phyloP scores from a whole-genome alignment of 345 rosid species.

The Eucalyptus marginata region DNA sequence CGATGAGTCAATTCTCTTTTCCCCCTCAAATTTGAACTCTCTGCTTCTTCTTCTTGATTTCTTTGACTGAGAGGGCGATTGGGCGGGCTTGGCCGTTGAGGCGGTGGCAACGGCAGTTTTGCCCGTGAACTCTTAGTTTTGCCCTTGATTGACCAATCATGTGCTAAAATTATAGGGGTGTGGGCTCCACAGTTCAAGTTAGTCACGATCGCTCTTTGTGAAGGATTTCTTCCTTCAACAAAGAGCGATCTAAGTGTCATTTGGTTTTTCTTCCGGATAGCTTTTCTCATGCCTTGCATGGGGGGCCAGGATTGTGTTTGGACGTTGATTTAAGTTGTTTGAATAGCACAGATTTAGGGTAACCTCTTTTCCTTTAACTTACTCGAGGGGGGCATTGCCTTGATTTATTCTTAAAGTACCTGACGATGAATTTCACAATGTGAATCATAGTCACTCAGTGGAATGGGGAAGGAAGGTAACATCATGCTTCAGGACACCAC shows the following conservation, averaged over 20 bases:
- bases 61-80: no score
- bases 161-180: no score
- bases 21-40: no score
- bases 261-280: background rate
- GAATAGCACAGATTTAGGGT: background rate
- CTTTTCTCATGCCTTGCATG: background rate
- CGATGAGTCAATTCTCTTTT: no score
- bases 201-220: no score
- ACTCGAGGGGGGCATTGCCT: background rate
- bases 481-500: background rate
- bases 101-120: accelerated
- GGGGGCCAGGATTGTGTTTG: background rate
- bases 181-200: no score
- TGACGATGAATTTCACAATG: background rate
- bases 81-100: no score
- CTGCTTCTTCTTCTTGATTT: no score
- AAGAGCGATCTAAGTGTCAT: no score
- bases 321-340: background rate
- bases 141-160: no score
- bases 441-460: background rate
- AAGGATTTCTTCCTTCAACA: no score
- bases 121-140: no score
- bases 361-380: background rate
- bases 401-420: background rate
- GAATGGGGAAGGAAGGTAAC: background rate